phyloP scores from a whole-genome alignment of 768 basidiomycete genomes.

The Tremella fuciformis region DNA sequence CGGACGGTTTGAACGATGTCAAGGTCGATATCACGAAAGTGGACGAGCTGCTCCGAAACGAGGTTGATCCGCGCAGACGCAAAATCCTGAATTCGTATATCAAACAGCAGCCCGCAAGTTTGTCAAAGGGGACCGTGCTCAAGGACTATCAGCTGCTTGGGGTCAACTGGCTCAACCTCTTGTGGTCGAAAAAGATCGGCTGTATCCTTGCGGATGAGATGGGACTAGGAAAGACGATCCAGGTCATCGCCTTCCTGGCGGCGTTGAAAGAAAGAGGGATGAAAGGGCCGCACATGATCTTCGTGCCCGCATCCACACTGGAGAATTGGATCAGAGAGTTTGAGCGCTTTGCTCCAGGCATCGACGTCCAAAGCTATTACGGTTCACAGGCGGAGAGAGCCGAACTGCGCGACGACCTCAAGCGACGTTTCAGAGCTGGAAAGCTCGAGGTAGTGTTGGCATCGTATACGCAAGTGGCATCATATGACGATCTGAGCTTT shows the following conservation, averaged over 20 bases:
- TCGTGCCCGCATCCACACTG: conserved; percentile 93
- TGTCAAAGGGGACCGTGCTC: conserved; percentile 67
- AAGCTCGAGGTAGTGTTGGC: conserved; percentile 89
- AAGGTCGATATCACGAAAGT: conserved; percentile 48
- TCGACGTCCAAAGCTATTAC: conserved; percentile 87
- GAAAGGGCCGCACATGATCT: conserved; percentile 82
- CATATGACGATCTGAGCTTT: conserved; percentile 83
- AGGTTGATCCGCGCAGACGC: conserved; percentile 41
- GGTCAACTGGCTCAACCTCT: conserved; percentile 92
- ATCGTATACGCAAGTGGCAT: conserved; percentile 91
- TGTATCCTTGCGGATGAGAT: conserved; percentile 99
- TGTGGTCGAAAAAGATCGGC: conserved; percentile 74
- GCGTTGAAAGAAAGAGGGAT: conserved; percentile 74
- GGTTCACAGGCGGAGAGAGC: conserved; percentile 84
- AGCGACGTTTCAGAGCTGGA: conserved; percentile 61
- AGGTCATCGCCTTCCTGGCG: conserved; percentile 96
- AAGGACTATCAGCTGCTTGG: conserved; percentile 98
- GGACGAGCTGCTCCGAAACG: conserved; percentile 47
- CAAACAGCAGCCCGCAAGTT: conserved; percentile 65
- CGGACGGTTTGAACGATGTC: conserved; percentile 48
- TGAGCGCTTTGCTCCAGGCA: conserved; percentile 77
- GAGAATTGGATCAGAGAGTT: conserved; percentile 99
- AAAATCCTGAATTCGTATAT: conserved; percentile 61
- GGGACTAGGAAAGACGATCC: conserved; percentile 99
- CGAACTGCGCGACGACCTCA: conserved; percentile 67